Evolutionary conservation across 306 rosid species (phyloP), one percentile per base, ranked within the genome.

Genomic region (Fagus sylvatica): DNA sequence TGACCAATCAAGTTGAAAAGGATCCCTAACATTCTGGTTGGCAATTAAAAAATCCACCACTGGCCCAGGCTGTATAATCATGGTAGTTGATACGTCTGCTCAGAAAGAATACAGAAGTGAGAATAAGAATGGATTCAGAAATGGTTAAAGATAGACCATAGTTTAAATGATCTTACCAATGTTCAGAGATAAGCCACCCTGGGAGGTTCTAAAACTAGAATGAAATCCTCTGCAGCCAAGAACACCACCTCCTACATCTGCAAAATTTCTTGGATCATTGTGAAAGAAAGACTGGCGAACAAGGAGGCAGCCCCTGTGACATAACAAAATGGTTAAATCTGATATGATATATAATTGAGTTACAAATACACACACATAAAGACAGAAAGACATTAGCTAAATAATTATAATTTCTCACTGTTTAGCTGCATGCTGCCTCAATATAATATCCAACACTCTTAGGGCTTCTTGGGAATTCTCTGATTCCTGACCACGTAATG

Each of bases 211-310:
- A 42, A 96, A 96, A 73, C 99, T 96, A 0, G 99, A 93, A 71
- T 96, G 99, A 54, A 96, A 90, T 11, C 99, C 99, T 71, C 94
- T 74, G 69, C 97, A 91, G 1, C 99, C 97, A 5, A 93, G 92
- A 8, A 96, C 98, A 4, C 99, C 99, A 22, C 98, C 98, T 15
- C 98, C 99, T 0, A 96, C 97, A 53, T 87, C 96, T 2, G 88
- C 72, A 59, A 82, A 93, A 69, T 76, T 87, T 30, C 68, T 87
- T 0, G 91, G 84, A 70, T 96, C 87, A 28, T 93, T 90, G 74
- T 91, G 98, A 66, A 96, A 96, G 48, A 87, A 96, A 2, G 93
- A 89, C 12, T 96, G 99, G 4, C 98, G 89, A 41, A 96, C 99
- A 39, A 96, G 97, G 1, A 96, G 85, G 79, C 98, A 96, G 3